phyloP scores from a whole-genome alignment of 352 stramenopile species.

The Globisporangium lucens region DNA sequence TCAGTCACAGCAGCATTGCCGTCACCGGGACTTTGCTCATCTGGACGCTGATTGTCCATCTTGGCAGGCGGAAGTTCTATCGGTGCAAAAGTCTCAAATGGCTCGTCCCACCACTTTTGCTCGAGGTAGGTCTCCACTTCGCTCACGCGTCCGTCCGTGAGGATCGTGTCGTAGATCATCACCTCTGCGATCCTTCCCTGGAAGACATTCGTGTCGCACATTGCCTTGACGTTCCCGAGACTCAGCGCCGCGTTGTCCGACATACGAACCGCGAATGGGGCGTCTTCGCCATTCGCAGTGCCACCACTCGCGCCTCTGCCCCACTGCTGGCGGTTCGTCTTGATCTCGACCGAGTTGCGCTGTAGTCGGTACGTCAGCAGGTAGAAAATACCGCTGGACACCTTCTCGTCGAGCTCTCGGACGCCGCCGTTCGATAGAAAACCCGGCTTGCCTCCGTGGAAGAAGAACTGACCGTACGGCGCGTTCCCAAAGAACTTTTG shows the following conservation, averaged over 20 bases:
- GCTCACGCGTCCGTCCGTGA: constrained; percentile 30
- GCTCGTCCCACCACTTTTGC: constrained; percentile 43
- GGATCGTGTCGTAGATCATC: constrained; percentile 41
- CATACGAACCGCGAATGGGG: constrained; percentile 29
- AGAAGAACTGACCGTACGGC: constrained; percentile 62
- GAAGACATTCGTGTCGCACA: constrained; percentile 60
- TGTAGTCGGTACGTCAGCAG: constrained; percentile 51
- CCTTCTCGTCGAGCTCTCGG: constrained; percentile 24
- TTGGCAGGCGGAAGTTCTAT: not conserved
- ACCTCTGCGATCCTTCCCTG: constrained; percentile 55
- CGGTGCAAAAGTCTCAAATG: constrained; percentile 16
- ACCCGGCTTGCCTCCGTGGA: constrained; percentile 51
- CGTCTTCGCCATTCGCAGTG: constrained; percentile 5
- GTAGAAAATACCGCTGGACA: constrained; percentile 26
- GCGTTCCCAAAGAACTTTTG: constrained; percentile 76
- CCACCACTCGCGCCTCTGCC: not conserved
- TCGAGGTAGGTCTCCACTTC: constrained; percentile 44
- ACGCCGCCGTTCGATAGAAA: constrained; percentile 53
- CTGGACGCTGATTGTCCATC: not conserved
- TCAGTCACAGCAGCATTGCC: not conserved
- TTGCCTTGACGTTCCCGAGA: constrained; percentile 48
- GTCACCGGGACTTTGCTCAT: too few relatives aligned
- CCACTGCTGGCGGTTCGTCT: constrained; percentile 33
- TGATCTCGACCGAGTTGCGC: constrained; percentile 41
- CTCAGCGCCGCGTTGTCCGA: constrained; percentile 46